Evolutionary conservation across 805 yeast genomes (phyloP).

Genomic region (Metschnikowia bowlesiae): DNA sequence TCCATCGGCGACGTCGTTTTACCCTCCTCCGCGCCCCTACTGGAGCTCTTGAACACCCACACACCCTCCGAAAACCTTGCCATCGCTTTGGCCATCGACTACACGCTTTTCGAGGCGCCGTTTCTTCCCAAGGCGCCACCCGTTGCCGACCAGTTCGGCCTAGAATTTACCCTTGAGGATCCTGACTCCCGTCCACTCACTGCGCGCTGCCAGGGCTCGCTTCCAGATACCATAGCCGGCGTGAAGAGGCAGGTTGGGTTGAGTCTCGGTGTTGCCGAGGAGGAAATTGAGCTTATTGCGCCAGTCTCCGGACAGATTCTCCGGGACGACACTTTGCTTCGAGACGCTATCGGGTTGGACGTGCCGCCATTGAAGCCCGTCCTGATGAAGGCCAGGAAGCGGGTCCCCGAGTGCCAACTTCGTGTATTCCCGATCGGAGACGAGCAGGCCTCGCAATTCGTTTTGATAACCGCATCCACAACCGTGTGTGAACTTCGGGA

Average conservation of each 20-base stretch:
- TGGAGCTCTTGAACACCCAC: slow-evolving; percentile 10
- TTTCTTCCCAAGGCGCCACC: slow-evolving; percentile 24
- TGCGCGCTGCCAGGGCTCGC: slow-evolving; percentile 17
- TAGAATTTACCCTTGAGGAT: slow-evolving; percentile 7
- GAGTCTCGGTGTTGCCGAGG: slow-evolving; percentile 2
- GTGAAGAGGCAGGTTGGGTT: slow-evolving; percentile 19
- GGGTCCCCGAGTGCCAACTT: background rate
- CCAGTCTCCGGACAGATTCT: background rate
- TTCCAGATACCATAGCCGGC: slow-evolving; percentile 18
- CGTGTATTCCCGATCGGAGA: background rate
- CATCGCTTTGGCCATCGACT: slow-evolving; percentile 20
- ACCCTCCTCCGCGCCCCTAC: slow-evolving; percentile 11
- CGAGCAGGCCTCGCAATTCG: background rate
- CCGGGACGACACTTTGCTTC: slow-evolving; percentile 10
- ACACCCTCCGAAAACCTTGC: slow-evolving; percentile 1
- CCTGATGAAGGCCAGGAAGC: background rate
- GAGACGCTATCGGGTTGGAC: slow-evolving; percentile 20
- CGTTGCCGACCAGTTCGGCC: slow-evolving; percentile 21
- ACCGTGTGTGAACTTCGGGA: slow-evolving; percentile 4
- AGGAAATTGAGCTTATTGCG: background rate
- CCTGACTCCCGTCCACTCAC: background rate
- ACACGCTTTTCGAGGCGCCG: slow-evolving; percentile 17
- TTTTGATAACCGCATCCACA: background rate
- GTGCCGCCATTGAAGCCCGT: slow-evolving; percentile 25
- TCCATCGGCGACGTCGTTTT: slow-evolving; percentile 7